phyloP scores from a whole-genome alignment of 768 basidiomycete genomes.

The Paxillus ammoniavirescens region DNA sequence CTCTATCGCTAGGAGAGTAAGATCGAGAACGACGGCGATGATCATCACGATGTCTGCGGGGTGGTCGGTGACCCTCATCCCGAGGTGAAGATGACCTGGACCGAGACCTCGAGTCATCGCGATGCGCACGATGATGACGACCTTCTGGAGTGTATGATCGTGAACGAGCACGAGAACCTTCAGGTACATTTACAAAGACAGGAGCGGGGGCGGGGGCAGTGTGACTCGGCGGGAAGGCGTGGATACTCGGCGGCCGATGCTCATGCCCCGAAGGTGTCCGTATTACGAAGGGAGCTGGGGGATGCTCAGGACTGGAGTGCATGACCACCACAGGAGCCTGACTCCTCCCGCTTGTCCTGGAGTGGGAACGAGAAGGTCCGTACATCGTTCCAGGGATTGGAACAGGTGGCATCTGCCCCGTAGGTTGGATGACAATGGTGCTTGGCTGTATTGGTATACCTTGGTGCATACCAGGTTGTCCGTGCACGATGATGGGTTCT shows the following conservation, averaged over 20 bases:
- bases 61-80: slow-evolving; percentile 1
- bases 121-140: not conserved
- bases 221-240: slow-evolving; percentile 16
- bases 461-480: not conserved
- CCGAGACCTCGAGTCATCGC: not conserved
- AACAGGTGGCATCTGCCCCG: slow-evolving; percentile 5
- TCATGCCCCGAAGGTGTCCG: slow-evolving; percentile 11
- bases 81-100: slow-evolving; percentile 10
- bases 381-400: not conserved
- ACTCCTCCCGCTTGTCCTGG: slow-evolving; percentile 11
- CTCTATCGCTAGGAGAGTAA: slow-evolving; percentile 17
- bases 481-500: not conserved
- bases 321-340: slow-evolving; percentile 17
- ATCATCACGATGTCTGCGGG: not conserved
- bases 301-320: slow-evolving; percentile 14
- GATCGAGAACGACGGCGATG: slow-evolving; percentile 23
- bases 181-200: slow-evolving; percentile 4
- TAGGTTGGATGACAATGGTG: slow-evolving; percentile 21
- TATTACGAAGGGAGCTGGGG: slow-evolving; percentile 24
- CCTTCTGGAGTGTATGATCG: slow-evolving; percentile 13
- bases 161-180: slow-evolving; percentile 19
- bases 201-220: slow-evolving; percentile 6
- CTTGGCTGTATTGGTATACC: slow-evolving; percentile 9
- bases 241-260: slow-evolving; percentile 25
- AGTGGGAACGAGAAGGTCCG: slow-evolving; percentile 14